Evolutionary conservation across 129 eudicot species (phyloP), one percentile per base, ranked within the genome.

Genomic region (Gnaphalium uliginosum): DNA sequence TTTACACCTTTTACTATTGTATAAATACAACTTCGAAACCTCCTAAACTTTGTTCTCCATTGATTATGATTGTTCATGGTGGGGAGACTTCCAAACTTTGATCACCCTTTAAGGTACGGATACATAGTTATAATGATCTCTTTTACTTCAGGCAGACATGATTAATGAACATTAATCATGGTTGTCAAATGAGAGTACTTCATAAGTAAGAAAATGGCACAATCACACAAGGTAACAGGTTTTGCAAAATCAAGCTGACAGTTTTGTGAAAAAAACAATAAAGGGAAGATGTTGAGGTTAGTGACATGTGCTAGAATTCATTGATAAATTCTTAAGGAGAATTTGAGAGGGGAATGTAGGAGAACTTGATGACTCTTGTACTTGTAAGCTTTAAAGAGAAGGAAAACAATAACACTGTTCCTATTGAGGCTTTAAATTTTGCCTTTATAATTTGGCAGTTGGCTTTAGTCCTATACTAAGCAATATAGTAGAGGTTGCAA

Each of bases 351-450:
- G 23, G 46, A 30, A 14, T 5, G 43, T 64, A 29, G 69, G 72
- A 21, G 58, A 15, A 68, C 35, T 46, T 68, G 21, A 68, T 23
- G 33, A 35, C 9, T 66, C 19, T 21, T 66, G 22, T 66, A 8
- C 71, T 66, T 66, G 50, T 24, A 64, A 66, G 27, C 71, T n/a
- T 19, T 35, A 66, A 32, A 66, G 26, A 8, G 9, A 66, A 33
- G 8, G 7, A 35, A 66, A 35, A n/a, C 26, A n/a, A 13, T 35
- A n/a, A 33, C 26, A 24, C 3, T 66, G 53, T 46, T 46, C 3
- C 53, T 6, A 19, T 35, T 33, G 70, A 33, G 50, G 51, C 26
- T 63, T 27, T 29, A 29, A 2, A 11, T 33, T 63, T 63, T 26
- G 68, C 68, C 0, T 11, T 63, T 13, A 26, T 35, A 63, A 63